Percentiles rank a stretch among this genome's conserved stretches.
Evolutionary conservation across 768 basidiomycete genomes (phyloP).

Genomic region (Boletus rubroflammeus): DNA sequence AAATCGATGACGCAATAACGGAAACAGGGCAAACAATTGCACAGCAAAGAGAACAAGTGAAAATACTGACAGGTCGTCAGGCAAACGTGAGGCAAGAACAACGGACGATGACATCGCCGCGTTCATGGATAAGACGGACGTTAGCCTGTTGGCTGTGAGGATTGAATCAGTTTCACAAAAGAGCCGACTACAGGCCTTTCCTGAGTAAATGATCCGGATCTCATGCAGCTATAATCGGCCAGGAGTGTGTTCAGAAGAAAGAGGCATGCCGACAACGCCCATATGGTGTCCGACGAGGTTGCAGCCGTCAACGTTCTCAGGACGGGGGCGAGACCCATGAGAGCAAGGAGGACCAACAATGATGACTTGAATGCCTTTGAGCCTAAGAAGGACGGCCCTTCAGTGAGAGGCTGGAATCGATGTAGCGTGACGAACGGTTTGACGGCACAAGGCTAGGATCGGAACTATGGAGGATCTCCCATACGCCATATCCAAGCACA

Average conservation of each 20-base stretch:
- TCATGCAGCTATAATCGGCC: slow-evolving; percentile 70
- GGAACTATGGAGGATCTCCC: slow-evolving; percentile 52
- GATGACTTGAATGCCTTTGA: slow-evolving; percentile 76
- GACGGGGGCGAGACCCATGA: slow-evolving; percentile 89
- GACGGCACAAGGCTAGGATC: slow-evolving; percentile 24
- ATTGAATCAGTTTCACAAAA: slow-evolving; percentile 19
- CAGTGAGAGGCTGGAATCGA: slow-evolving; percentile 2
- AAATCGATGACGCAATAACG: slow-evolving; percentile 68
- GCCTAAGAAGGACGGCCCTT: slow-evolving; percentile 40
- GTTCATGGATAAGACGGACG: slow-evolving; percentile 83
- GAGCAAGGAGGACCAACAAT: slow-evolving; percentile 80
- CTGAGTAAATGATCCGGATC: slow-evolving; percentile 41
- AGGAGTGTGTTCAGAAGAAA: slow-evolving; percentile 80
- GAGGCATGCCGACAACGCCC: slow-evolving; percentile 86
- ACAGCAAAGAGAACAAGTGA: slow-evolving; percentile 83
- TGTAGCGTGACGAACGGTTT: slow-evolving; percentile 25
- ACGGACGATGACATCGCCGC: slow-evolving; percentile 91
- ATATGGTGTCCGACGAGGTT: slow-evolving; percentile 95
- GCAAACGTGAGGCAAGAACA: slow-evolving; percentile 86
- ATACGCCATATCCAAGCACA: slow-evolving; percentile 54
- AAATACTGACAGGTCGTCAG: slow-evolving; percentile 82
- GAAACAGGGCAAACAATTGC: slow-evolving; percentile 80
- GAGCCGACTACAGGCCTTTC: slow-evolving; percentile 49
- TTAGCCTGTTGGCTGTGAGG: slow-evolving; percentile 50
- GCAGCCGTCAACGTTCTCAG: slow-evolving; percentile 89